Conservation (phyloP, 179 eudicot genomes). For the Patellifolia procumbens region DNA sequence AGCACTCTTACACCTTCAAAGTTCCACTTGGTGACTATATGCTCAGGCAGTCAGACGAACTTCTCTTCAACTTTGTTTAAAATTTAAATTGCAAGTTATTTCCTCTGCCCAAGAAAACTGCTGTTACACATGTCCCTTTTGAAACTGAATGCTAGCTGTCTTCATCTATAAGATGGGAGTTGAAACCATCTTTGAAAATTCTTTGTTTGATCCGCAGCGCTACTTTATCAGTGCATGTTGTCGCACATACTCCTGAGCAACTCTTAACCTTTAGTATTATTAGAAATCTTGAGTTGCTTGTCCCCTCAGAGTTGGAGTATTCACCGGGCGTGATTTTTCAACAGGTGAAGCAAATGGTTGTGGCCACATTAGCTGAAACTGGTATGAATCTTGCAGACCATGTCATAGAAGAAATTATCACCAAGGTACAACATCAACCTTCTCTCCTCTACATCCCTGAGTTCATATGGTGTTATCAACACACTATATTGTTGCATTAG, state of each 20-base stretch:
- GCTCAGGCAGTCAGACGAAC: not conserved
- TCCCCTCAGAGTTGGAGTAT: not conserved
- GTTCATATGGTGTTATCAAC: not conserved
- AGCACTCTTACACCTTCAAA: too few relatives aligned
- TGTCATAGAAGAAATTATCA: conserved; percentile 93
- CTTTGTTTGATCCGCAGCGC: not conserved
- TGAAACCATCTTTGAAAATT: not conserved
- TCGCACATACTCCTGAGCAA: not conserved
- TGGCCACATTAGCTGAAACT: conserved; percentile 97
- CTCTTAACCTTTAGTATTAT: not conserved
- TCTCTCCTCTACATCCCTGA: not conserved
- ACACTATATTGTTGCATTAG: not conserved
- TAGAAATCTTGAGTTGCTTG: not conserved
- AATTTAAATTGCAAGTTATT: not conserved
- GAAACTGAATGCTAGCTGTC: not conserved
- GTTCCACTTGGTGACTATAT: too few relatives aligned
- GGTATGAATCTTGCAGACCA: conserved; percentile 98
- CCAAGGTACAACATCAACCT: conserved; percentile 59
- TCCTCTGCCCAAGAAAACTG: not conserved
- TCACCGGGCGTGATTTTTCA: not conserved
- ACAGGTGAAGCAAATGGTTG: conserved; percentile 99
- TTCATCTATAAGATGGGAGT: not conserved
- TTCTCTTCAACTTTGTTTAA: not conserved
- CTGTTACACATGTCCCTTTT: not conserved
- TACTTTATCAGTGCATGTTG: not conserved